Evolutionary conservation across 805 yeast genomes (phyloP), one percentile per base, ranked within the genome.

Genomic region (Kazachstania viticola): DNA sequence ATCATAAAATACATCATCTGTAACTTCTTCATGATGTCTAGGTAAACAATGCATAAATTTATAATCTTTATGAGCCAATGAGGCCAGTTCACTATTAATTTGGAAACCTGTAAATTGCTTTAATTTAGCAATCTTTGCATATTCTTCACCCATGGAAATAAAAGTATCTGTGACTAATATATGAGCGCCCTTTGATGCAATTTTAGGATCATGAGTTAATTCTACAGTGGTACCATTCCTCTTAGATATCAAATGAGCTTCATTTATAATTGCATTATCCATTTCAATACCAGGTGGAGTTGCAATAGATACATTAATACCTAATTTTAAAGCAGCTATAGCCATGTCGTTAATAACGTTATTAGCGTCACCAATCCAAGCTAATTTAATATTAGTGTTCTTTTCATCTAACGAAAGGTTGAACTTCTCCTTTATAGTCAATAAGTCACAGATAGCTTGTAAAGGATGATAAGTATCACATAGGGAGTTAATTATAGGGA

Each of bases 11-110:
- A 91, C 91, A 28, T 80, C 94, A 56, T 91, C 98, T 24, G 75
- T 70, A 23, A 91, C 98, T 60, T 91, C 98, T 56, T 87, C 95
- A 17, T 73, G 70, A 47, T 91, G 95, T 61, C 98, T 78, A 42
- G 98, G 98, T 45, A 91, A 67, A 59, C 98, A 91, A 57, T 91
- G 98, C 97, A 91, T 87, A 61, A 91, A 91, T 55, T 75, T 83
- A 81, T 88, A 88, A 35, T 67, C 67, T 27, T 80, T 79, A 27
- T 69, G 71, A 5, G 82, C 81, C 11, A 61, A 49, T 9, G 48
- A 34, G 17, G 80, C 71, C 62, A 87, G 63, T 21, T 74, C 75
- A 13, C 64, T 55, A 24, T 84, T 75, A 37, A 91, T 78, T 62
- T 84, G 95, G 67, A 77, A 91, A 1, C 94, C 95, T 12, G 64